Base-by-base conservation (phyloP, 2,329 filamentous ascomycete species). In the Fusarium denticulatum region DNA sequence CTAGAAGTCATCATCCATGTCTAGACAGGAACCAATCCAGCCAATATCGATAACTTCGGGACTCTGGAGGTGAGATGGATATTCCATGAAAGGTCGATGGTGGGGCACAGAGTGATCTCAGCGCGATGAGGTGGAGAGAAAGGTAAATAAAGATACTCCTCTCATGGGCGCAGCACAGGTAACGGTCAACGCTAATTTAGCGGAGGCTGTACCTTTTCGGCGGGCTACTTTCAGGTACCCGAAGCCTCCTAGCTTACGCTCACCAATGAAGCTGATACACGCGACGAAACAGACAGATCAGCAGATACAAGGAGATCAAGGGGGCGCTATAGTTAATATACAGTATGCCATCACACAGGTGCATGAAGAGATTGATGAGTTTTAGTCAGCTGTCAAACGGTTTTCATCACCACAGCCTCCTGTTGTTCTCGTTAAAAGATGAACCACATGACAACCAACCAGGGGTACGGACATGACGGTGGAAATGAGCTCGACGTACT, bases 401-500 rank as follows among this genome's bases (percentile, higher is more conserved):
- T 32, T 39, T n/a, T 36, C 26, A 46, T 30, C 28, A 64, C 61
- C 16, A n/a, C 18, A 46, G 24, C 26, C 11, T 30, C 22, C 39
- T 45, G 34, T 64, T 32, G 28, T 47, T 62, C 52, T 32, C 49
- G 46, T 47, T 37, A 47, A 64, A 64, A 42, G 47, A 43, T 24
- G 55, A 53, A 49, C 64, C 56, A 69, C 56, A 67, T 69, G 56
- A 69, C 49, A 50, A 46, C 43, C 26, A 49, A 45, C 22, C 59
- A 47, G 40, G 37, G 56, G 46, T 42, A 56, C 58, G 56, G 67
- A 47, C 46, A 70, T 73, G 76, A 76, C 65, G 69, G 74, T 78
- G 76, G 76, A 78, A 77, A 78, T 78, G 76, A 78, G 60, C 64
- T 59, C 64, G 40, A 52, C 36, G 30, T 24, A 61, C 63, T 32